A percentile compares a stretch with the other conserved stretches of the same genome.
phyloP scores from a whole-genome alignment of 192 early-diverging fungal genomes.

The Blastocladiella britannica region DNA sequence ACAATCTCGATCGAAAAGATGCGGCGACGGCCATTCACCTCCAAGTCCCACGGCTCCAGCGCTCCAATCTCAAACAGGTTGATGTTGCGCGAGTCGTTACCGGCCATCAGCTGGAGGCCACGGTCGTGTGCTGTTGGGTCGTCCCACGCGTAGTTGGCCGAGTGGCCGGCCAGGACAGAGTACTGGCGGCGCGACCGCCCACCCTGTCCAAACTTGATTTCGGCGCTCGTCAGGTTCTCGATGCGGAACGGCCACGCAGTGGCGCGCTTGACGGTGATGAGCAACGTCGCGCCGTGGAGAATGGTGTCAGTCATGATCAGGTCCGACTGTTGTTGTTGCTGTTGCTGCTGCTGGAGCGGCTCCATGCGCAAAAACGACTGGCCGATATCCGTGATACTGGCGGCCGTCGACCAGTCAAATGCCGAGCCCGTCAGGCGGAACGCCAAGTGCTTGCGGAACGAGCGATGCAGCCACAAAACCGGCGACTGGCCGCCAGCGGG shows the following conservation, averaged over 20 bases:
- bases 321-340: constrained; percentile 14
- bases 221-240: constrained; percentile 47
- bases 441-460: constrained; percentile 40
- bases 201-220: constrained; percentile 30
- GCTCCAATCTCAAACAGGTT: constrained; percentile 79
- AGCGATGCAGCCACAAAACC: constrained; percentile 42
- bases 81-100: constrained; percentile 54
- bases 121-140: constrained; percentile 51
- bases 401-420: constrained; percentile 40
- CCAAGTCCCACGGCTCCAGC: constrained; percentile 56
- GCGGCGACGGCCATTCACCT: constrained; percentile 1
- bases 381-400: constrained; percentile 74
- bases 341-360: constrained; percentile 15
- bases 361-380: constrained; percentile 58
- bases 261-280: constrained; percentile 54
- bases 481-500: constrained; percentile 31
- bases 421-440: constrained; percentile 32
- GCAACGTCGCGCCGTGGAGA: constrained; percentile 79
- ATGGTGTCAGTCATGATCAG: constrained; percentile 61
- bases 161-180: constrained; percentile 23
- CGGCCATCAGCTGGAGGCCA: constrained; percentile 47
- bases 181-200: constrained; percentile 15
- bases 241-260: constrained; percentile 77
- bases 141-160: constrained; percentile 79
- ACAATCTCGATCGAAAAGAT: constrained; percentile 52